Evolutionary conservation across 2,329 filamentous ascomycete genomes (phyloP).

Genomic region (Rhytidhysteron rufulum): DNA sequence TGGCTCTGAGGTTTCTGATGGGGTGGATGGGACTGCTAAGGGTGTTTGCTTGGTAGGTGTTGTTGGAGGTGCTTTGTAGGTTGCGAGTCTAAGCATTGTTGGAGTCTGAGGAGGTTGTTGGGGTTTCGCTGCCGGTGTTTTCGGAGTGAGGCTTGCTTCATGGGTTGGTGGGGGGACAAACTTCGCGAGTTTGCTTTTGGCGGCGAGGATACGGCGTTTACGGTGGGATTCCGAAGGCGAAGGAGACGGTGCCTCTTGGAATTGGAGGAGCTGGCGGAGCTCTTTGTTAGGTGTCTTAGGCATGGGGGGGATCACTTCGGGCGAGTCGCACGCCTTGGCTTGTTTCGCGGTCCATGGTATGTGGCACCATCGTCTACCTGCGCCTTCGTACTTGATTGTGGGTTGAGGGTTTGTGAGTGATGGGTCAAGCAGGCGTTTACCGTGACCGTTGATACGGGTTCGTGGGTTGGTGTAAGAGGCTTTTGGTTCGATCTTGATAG

Average conservation of each 20-base stretch:
- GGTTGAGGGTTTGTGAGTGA: constrained; percentile 1
- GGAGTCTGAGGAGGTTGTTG: neutral
- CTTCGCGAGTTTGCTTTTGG: neutral
- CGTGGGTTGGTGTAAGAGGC: constrained; percentile 7
- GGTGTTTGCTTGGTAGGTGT: too few relatives aligned
- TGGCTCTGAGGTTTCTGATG: too few relatives aligned
- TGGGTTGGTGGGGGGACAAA: neutral
- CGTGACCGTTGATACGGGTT: constrained; percentile 8
- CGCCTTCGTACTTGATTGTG: constrained; percentile 7
- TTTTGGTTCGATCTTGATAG: constrained; percentile 9
- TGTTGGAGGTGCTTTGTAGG: neutral
- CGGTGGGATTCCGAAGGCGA: neutral
- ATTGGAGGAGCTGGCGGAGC: neutral
- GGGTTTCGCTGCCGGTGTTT: neutral
- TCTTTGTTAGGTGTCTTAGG: too few relatives aligned
- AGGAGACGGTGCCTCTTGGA: neutral
- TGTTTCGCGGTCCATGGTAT: constrained; percentile 27
- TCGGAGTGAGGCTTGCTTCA: neutral
- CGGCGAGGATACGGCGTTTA: neutral
- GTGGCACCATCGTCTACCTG: constrained; percentile 19
- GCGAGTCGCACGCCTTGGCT: constrained; percentile 16
- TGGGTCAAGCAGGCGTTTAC: constrained; percentile 5
- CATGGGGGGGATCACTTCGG: constrained; percentile 1
- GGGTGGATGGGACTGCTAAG: too few relatives aligned
- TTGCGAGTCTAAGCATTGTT: neutral